Conservation (phyloP, 2,329 filamentous ascomycete species). For the Hypoxylon sp. region DNA sequence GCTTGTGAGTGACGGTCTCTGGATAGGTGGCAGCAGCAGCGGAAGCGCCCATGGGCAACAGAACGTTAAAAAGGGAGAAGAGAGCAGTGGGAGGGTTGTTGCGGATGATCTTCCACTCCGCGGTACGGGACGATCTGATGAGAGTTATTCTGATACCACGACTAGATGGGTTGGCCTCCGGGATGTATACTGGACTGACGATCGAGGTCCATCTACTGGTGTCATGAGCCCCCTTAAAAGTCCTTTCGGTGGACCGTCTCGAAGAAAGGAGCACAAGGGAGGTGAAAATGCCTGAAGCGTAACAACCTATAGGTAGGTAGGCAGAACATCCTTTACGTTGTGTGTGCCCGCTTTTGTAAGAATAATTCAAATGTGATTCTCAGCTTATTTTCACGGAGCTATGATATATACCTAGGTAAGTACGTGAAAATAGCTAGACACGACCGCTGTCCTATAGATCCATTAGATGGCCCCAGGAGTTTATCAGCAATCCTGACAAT, state of each 20-base stretch:
- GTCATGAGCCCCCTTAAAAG: conserved; percentile 50
- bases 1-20: conserved; percentile 53
- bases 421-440: background rate
- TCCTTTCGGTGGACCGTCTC: conserved; percentile 45
- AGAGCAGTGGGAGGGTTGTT: background rate
- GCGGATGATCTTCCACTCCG: conserved; percentile 46
- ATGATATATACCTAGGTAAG: background rate
- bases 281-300: conserved; percentile 23
- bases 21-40: conserved; percentile 36
- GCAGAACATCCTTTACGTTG: background rate
- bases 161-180: conserved; percentile 45
- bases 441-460: background rate
- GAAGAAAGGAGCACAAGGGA: conserved; percentile 46
- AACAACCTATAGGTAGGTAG: background rate
- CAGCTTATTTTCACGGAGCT: background rate
- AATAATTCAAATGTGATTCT: background rate
- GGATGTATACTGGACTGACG: conserved; percentile 44
- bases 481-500: conserved; percentile 42
- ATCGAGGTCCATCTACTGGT: conserved; percentile 47
- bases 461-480: background rate
- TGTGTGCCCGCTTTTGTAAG: background rate
- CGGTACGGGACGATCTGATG: background rate
- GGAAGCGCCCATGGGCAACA: background rate
- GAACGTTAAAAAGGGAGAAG: background rate
- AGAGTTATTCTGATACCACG: conserved; percentile 25